Evolutionary conservation across 106 monocot genomes (phyloP).

Genomic region (Allium cepa): DNA sequence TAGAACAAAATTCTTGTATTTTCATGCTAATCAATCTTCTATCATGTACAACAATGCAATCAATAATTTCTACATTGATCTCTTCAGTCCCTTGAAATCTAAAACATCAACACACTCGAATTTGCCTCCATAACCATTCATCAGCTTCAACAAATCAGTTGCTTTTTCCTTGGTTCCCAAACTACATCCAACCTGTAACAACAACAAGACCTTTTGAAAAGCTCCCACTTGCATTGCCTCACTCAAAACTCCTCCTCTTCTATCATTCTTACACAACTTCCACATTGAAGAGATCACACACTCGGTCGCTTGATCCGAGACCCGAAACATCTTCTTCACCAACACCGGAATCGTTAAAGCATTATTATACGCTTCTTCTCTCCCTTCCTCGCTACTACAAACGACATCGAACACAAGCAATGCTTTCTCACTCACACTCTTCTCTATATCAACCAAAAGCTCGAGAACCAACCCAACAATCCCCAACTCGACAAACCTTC

Average conservation of each 20-base stretch:
- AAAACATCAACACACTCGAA: conserved; percentile 39
- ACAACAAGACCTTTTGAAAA: conserved; percentile 64
- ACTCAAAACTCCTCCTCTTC: conserved; percentile 7
- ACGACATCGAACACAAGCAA: conserved; percentile 26
- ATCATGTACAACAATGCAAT: not conserved
- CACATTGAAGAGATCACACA: conserved; percentile 35
- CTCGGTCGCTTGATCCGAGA: conserved; percentile 35
- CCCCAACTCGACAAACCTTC: conserved; percentile 26
- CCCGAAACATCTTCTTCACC: conserved; percentile 52
- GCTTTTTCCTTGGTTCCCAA: conserved; percentile 49
- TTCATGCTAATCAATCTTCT: too few species aligned
- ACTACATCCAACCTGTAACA: conserved; percentile 50
- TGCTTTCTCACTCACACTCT: conserved; percentile 51
- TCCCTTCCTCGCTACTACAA: conserved; percentile 7
- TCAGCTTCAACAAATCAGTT: conserved; percentile 40
- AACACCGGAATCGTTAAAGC: conserved; percentile 30
- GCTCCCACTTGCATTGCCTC: conserved; percentile 54
- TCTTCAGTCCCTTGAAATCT: conserved; percentile 49
- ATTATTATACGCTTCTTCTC: conserved; percentile 9
- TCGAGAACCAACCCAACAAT: conserved; percentile 37
- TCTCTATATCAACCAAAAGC: conserved; percentile 52
- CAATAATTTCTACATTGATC: conserved; percentile 14
- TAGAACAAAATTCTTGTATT: too few species aligned
- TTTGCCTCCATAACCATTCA: conserved; percentile 32
- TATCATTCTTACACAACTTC: conserved; percentile 23